Base-by-base conservation (phyloP, 108 stramenopile species). In the Cylindrotheca fusiformis region DNA sequence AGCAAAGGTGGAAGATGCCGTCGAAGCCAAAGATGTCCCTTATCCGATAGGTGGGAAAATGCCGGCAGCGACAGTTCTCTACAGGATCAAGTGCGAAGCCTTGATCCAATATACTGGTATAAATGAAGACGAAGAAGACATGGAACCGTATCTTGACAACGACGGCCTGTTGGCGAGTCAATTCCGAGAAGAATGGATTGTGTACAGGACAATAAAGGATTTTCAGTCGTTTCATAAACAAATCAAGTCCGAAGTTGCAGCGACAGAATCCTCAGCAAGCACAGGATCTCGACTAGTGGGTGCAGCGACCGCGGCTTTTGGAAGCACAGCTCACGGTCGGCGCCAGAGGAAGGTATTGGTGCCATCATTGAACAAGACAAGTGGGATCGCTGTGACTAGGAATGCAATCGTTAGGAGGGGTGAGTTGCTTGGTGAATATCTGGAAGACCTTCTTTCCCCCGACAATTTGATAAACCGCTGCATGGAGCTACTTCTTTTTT, bases 181-280 rank as follows among this genome's bases (percentile, higher is more conserved):
- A 25, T 72, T 57, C 26, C 29, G 58, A 30, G 94, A 95, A 63
- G 88, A 90, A 56, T 95, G 88, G 87, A 77, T 86, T 12, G 80
- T 95, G 2, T 66, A 85, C 19, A 74, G 94, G 0, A 78, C 88
- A 20, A 82, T 88, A 54, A 82, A 79, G 60, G 94, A 92, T 54
- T 92, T 95, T 65, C 76, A 87, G 21, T 58, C 69, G 12, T 72
- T 95, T 46, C 94, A 95, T 68, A 95, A 88, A 63, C 81, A 88
- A 32, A 61, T 95, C 32, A 95, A 95, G 57, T 60, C 59, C 31
- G 82, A 89, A 69, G 84, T 93, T 6, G 62, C 82, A 3, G 50
- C 71, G 21, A 55, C 70, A 8, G 87, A 89, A 65, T 77, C 82
- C 8, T 81, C 86, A n/a, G 87, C 74, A 44, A 72, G 67, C 30